Evolutionary conservation across 1,284 basidiomycete species (phyloP).

Genomic region (Anthracocystis walkeri): DNA sequence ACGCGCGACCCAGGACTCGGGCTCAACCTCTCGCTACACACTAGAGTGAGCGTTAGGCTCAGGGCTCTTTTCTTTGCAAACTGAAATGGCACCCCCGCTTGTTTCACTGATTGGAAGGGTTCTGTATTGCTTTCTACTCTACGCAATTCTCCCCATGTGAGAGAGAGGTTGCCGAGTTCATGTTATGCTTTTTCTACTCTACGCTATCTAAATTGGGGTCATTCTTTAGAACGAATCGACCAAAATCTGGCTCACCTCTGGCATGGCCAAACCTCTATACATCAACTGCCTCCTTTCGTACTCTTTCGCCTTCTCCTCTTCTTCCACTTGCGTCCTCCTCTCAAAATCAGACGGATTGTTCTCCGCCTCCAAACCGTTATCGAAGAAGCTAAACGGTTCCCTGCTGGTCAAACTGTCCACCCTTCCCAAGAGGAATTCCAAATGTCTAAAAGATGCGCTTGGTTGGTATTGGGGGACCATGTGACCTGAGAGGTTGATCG

Average conservation of each 20-base stretch:
- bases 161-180: too few relatives aligned
- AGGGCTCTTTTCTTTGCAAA: too few relatives aligned
- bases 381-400: conserved; percentile 31
- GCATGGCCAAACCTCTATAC: conserved; percentile 23
- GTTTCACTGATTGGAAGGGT: too few relatives aligned
- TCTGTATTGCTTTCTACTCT: too few relatives aligned
- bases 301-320: conserved; percentile 10
- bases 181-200: too few relatives aligned
- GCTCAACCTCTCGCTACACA: too few relatives aligned
- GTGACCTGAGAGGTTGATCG: conserved; percentile 43
- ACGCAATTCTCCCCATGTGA: too few relatives aligned
- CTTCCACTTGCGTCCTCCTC: not conserved
- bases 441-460: conserved; percentile 49
- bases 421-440: conserved; percentile 63
- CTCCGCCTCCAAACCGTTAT: conserved; percentile 28
- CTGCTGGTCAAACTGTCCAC: conserved; percentile 33
- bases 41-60: too few relatives aligned
- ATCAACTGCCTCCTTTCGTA: conserved; percentile 17
- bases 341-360: not conserved
- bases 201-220: too few relatives aligned
- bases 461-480: conserved; percentile 66
- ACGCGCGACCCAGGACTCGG: too few relatives aligned
- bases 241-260: conserved; percentile 37
- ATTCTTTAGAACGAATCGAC: conserved; percentile 19
- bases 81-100: too few relatives aligned